phyloP scores from a whole-genome alignment of 768 basidiomycete species.

The Podaxis pistillaris region DNA sequence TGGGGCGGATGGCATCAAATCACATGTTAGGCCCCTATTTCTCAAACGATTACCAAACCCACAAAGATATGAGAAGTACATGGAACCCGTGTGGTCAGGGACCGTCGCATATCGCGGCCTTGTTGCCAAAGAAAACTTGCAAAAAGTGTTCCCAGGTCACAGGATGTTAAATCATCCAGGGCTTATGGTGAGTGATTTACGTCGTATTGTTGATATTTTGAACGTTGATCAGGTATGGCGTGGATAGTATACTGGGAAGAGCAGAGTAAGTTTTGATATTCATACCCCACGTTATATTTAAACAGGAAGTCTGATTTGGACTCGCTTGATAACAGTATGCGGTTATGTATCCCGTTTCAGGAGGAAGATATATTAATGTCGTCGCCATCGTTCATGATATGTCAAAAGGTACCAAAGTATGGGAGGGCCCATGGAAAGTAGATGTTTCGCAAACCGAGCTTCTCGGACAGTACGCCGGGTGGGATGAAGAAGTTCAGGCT shows the following conservation, averaged over 20 bases:
- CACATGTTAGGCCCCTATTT: slow-evolving; percentile 20
- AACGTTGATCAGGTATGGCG: background rate
- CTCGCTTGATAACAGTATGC: slow-evolving; percentile 32
- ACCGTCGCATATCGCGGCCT: slow-evolving; percentile 33
- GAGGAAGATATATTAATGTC: slow-evolving; percentile 47
- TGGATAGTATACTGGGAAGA: slow-evolving; percentile 30
- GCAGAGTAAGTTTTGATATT: slow-evolving; percentile 22
- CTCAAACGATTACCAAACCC: slow-evolving; percentile 6
- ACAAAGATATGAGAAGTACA: slow-evolving; percentile 9
- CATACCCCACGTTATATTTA: background rate
- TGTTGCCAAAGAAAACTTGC: slow-evolving; percentile 25
- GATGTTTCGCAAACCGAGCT: slow-evolving; percentile 16
- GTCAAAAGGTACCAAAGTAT: slow-evolving; percentile 15
- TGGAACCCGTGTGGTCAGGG: slow-evolving; percentile 36
- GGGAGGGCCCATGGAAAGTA: slow-evolving; percentile 18
- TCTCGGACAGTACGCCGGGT: slow-evolving; percentile 13
- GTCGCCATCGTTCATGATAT: slow-evolving; percentile 33
- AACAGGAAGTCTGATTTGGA: background rate
- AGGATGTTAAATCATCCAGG: slow-evolving; percentile 14
- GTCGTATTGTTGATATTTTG: background rate
- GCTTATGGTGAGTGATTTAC: slow-evolving; percentile 21
- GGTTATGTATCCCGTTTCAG: slow-evolving; percentile 46
- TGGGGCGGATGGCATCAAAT: slow-evolving; percentile 40
- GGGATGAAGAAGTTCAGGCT: slow-evolving; percentile 18
- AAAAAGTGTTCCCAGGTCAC: slow-evolving; percentile 27